These are phyloP conservation scores for Mesembryanthemum crystallinum DNA, from an alignment of 148 eudicot species.

Conservation along the genomic window DNA sequence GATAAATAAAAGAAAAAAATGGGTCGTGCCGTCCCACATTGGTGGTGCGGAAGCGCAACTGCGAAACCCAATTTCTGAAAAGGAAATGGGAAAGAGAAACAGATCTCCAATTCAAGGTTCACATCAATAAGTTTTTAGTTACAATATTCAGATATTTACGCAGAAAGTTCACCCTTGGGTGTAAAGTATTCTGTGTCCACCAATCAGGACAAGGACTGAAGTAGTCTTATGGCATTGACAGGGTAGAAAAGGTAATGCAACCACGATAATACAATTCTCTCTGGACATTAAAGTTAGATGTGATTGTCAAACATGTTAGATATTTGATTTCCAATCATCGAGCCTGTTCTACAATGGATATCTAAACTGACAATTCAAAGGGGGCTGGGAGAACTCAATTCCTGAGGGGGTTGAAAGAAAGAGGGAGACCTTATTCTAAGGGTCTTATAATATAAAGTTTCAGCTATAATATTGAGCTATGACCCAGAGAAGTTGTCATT, in stretches of 20 bases:
- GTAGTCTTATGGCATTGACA: not conserved
- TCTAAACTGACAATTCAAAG: not conserved
- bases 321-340: not conserved
- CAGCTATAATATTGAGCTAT: not conserved
- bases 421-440: not conserved
- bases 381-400: not conserved
- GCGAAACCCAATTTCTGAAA: not conserved
- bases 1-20: too few species aligned
- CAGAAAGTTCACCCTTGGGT: not conserved
- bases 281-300: not conserved
- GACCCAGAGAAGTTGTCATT: not conserved
- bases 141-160: not conserved
- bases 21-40: too few species aligned
- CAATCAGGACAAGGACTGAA: not conserved
- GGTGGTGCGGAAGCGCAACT: too few species aligned
- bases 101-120: not conserved
- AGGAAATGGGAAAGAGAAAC: not conserved
- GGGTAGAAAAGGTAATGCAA: not conserved
- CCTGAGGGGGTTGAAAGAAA: not conserved
- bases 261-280: too few species aligned
- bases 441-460: too few species aligned
- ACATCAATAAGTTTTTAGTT: not conserved
- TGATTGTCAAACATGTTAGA: not conserved
- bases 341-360: not conserved
- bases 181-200: not conserved